Base-by-base conservation (phyloP, 176 grass and related monocot species). In the Carex scoparia region DNA sequence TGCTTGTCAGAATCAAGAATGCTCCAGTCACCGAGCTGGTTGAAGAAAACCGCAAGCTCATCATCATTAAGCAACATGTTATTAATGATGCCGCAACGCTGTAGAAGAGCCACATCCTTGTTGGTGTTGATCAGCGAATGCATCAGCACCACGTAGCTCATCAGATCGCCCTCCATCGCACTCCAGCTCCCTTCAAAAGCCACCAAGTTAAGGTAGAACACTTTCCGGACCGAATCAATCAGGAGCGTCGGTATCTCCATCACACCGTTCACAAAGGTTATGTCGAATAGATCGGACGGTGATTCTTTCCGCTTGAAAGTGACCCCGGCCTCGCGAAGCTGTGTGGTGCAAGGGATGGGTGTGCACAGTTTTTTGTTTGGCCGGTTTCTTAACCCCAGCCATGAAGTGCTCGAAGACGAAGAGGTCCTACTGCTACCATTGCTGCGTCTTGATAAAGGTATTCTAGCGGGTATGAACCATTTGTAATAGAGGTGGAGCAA, bases 21-120 rank as follows among this genome's bases (percentile, higher is more conserved):
- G 40, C 57, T 66, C 60, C 84, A 75, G 0, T 55, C 71, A 0
- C 84, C 72, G n/a, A 86, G 71, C 16, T 51, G 71, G 72, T 56
- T 66, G 19, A 80, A 79, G 56, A 86, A 86, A 7, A 51, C 60
- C 14, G 72, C 84, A 0, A 65, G 40, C 32, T 86, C 84, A 10
- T 86, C 84, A 6, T 86, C 59, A 60, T 63, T 40, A 4, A 86
- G 70, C 2, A 67, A 7, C 79, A 81, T 81, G 42, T 64, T 86
- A 35, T 79, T 79, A 2, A 86, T 63, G 58, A 86, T 56, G 70
- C 70, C 58, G 37, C 72, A 56, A 5, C 73, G 54, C 60, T 66
- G 72, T 4, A 86, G 84, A 18, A 86, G 84, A 23, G 13, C 40
- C 35, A 86, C 71, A 37, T 86, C 84, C 32, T 79, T 61, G 10